Evolutionary conservation across 768 basidiomycete genomes (phyloP), one percentile per base, ranked within the genome.

Genomic region (Collybia sordida): DNA sequence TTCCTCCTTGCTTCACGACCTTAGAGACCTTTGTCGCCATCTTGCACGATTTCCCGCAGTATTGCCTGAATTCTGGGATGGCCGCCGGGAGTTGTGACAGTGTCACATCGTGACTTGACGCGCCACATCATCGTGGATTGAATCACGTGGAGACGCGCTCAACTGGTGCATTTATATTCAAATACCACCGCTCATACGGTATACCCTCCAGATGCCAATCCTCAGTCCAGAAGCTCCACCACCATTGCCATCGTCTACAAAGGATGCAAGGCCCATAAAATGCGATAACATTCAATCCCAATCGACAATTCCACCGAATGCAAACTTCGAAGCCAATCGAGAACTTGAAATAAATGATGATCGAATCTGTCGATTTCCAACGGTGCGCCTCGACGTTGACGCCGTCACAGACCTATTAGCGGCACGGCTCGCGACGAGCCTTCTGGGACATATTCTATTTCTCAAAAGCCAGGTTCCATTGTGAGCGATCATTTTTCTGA

Each of bases 391-490:
- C 27, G 78, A 86, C 39, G 59, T 72, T 3, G 78, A 82, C 8
- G 51, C 57, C 1, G 75, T 91, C 17, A 75, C 77, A 18, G 80
- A 82, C 48, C 69, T 67, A 4, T 72, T 86, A 63, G 89, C 89
- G 8, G 81, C 85, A 1, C 75, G 76, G 18, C 75, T 92, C 1
- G 81, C 86, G 2, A 71, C 74, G 11, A 80, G 78, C 50, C 64
- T 90, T 22, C 68, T 92, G 0, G 81, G 82, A 0, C 88, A 90
- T 60, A 75, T 90, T 2, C 63, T 91, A 15, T 92, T 88, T 60
- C 69, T 91, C 48, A 92, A 91, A 63, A 85, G 79, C 54, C 89
- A 91, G 57, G 73, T 90, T 0, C 89, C 88, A 1, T 82, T 90
- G 88, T 90, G 59, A 67, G 88, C 78, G 18, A 17, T 18, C 42